Evolutionary conservation across 257 asterid species (phyloP).

Genomic region (Ocimum tenuiflorum): DNA sequence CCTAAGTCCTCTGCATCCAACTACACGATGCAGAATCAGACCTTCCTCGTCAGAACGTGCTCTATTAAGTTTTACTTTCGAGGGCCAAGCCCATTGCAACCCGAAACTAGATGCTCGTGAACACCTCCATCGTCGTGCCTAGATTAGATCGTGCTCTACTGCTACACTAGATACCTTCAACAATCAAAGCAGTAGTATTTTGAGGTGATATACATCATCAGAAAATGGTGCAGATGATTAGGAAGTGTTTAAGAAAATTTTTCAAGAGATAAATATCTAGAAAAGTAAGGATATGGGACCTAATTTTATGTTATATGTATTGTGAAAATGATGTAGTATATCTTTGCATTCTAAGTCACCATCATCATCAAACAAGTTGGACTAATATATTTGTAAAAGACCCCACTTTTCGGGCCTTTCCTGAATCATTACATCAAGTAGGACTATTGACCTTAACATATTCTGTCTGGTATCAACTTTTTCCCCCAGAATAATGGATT

Average conservation of each 20-base stretch:
- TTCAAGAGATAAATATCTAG: neutral
- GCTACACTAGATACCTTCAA: neutral
- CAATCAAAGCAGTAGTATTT: neutral
- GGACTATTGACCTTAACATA: too few relatives aligned
- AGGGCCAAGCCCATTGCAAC: neutral
- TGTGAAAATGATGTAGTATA: neutral
- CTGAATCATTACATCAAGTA: too few relatives aligned
- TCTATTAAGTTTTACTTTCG: neutral
- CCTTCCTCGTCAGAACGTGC: neutral
- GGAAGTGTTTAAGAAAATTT: neutral
- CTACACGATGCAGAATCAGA: too few relatives aligned
- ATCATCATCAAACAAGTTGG: neutral
- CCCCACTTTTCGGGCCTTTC: neutral
- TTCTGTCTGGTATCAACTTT: too few relatives aligned
- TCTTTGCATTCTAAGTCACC: neutral
- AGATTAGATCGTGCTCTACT: neutral
- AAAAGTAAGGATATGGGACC: slow-evolving; percentile 10
- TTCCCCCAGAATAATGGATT: too few relatives aligned
- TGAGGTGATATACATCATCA: neutral
- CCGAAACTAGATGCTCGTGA: too few relatives aligned
- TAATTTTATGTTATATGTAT: too few relatives aligned
- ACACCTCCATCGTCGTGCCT: neutral
- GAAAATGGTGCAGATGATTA: neutral
- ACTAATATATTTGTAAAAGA: neutral
- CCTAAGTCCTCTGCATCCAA: too few relatives aligned